Conservation (phyloP, 441 rosid genomes). For the Mallotus repandus region DNA sequence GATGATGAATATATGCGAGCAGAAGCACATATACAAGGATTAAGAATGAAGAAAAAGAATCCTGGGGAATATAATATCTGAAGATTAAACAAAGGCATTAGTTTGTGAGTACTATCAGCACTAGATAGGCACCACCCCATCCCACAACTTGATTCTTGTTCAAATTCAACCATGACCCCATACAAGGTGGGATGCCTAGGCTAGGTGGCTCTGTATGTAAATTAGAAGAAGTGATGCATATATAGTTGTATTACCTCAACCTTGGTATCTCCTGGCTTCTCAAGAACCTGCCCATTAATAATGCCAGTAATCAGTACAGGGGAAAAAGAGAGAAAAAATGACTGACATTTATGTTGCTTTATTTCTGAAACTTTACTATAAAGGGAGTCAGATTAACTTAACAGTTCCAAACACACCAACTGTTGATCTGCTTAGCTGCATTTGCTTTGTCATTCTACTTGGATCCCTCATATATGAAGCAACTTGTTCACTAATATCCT, state of each 20-base stretch:
- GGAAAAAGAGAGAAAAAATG: neutral
- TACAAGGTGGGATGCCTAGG: neutral
- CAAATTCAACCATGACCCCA: neutral
- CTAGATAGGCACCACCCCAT: neutral
- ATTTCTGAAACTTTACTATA: constrained; percentile 3
- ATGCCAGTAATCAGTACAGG: constrained; percentile 23
- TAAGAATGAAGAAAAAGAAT: too few relatives aligned
- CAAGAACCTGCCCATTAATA: constrained; percentile 36
- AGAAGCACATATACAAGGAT: too few relatives aligned
- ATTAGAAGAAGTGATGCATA: too few relatives aligned
- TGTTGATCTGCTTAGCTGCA: constrained; percentile 76
- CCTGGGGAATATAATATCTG: neutral
- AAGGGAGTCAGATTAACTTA: constrained; percentile 34
- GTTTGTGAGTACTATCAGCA: too few relatives aligned
- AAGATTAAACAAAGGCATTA: neutral
- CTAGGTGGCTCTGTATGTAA: neutral
- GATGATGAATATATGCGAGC: too few relatives aligned
- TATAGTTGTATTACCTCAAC: constrained; percentile 45
- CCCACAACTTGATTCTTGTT: neutral
- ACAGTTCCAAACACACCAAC: constrained; percentile 68
- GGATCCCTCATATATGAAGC: constrained; percentile 92
- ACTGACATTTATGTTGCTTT: neutral
- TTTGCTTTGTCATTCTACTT: constrained; percentile 90
- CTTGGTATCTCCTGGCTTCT: constrained; percentile 26
- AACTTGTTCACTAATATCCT: constrained; percentile 95